Conservation (phyloP, 2,329 filamentous ascomycete genomes). For the Diaporthe citriasiana region DNA sequence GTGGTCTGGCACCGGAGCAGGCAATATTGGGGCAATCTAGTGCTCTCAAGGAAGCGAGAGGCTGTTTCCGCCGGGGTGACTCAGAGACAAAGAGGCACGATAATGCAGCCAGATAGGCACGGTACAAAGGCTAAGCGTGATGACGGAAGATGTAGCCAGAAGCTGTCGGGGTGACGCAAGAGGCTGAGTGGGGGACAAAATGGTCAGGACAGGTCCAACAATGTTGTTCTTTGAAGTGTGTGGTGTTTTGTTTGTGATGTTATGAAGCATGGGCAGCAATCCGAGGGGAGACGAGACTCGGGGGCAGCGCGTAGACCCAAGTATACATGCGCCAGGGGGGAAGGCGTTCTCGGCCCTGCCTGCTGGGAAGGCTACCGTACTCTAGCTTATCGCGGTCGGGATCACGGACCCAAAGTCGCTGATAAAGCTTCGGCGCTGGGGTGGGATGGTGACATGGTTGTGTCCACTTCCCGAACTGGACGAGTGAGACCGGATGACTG, state of each 20-base stretch:
- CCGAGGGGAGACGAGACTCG: slow-evolving; percentile 24
- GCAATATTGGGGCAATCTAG: slow-evolving; percentile 1
- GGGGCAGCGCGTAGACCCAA: slow-evolving; percentile 33
- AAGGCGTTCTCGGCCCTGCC: slow-evolving; percentile 29
- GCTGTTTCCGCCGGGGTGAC: slow-evolving; percentile 42
- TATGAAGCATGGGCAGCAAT: slow-evolving; percentile 19
- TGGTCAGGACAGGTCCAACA: slow-evolving; percentile 9
- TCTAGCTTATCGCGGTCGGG: slow-evolving; percentile 31
- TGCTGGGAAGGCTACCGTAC: slow-evolving; percentile 9
- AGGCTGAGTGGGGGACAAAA: slow-evolving; percentile 1
- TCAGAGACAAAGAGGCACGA: slow-evolving; percentile 42
- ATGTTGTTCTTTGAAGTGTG: slow-evolving; percentile 27
- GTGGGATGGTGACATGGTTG: slow-evolving; percentile 32
- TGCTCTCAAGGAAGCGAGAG: slow-evolving; percentile 31
- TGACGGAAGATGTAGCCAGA: slow-evolving; percentile 14
- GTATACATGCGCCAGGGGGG: slow-evolving; percentile 32
- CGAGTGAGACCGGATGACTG: slow-evolving; percentile 23
- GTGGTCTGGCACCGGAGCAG: slow-evolving; percentile 37
- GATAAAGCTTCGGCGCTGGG: slow-evolving; percentile 25
- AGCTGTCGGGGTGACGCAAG: slow-evolving; percentile 4
- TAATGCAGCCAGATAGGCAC: slow-evolving; percentile 32
- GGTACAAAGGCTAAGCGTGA: slow-evolving; percentile 37
- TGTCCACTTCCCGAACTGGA: slow-evolving; percentile 24
- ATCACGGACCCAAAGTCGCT: slow-evolving; percentile 33
- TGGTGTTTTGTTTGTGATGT: slow-evolving; percentile 25